Percentiles rank a stretch among this genome's conserved stretches.
Conservation (phyloP, 2,329 filamentous ascomycete genomes). For the Diaporthe longicolla region DNA sequence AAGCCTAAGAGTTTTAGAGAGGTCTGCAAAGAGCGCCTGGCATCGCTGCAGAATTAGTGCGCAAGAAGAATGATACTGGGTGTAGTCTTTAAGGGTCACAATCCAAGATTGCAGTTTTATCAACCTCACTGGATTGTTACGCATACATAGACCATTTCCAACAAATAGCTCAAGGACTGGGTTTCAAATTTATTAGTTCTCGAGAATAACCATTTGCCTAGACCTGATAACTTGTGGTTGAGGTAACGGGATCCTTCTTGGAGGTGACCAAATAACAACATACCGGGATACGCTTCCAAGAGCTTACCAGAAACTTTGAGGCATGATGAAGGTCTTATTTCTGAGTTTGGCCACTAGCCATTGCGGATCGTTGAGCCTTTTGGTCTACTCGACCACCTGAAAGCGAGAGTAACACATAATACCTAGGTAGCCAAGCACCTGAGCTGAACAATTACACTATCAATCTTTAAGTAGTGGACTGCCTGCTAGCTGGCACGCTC, state of each 20-base stretch:
- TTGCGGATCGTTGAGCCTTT: neutral
- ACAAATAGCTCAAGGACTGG: neutral
- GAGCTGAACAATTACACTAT: neutral
- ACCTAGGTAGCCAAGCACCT: neutral
- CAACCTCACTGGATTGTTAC: neutral
- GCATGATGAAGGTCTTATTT: too few relatives aligned
- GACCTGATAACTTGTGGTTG: too few relatives aligned
- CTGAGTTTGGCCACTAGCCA: too few relatives aligned
- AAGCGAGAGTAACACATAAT: neutral
- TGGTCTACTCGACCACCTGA: neutral
- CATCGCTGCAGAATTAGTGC: neutral
- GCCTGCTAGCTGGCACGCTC: neutral
- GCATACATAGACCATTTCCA: neutral
- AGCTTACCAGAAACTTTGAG: too few relatives aligned
- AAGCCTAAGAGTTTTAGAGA: conserved; percentile 14
- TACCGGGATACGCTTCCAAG: too few relatives aligned
- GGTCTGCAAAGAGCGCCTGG: conserved; percentile 8
- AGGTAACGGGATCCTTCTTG: too few relatives aligned
- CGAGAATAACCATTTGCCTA: too few relatives aligned
- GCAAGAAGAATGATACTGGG: neutral
- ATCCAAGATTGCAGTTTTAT: too few relatives aligned
- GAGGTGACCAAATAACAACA: too few relatives aligned
- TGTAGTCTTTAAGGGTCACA: neutral
- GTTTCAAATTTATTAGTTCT: too few relatives aligned
- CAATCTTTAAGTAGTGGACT: neutral